These are phyloP conservation scores for Aureobasidium mangrovei DNA, from an alignment of 2,329 filamentous ascomycete species.

Conservation along the genomic window DNA sequence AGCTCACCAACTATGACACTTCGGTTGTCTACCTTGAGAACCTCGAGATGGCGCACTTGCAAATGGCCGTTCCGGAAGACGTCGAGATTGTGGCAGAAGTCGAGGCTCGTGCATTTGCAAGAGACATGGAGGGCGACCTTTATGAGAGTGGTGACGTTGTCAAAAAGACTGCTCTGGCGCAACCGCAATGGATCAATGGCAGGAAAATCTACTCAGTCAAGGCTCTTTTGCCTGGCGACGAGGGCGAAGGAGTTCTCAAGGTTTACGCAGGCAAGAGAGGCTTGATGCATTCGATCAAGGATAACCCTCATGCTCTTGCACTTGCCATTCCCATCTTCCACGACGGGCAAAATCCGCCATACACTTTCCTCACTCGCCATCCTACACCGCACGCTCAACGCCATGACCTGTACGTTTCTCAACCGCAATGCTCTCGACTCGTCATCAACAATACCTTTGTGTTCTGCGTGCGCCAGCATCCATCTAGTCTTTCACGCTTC, in stretches of 20 bases:
- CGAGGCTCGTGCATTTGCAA: conserved; percentile 69
- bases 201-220: conserved; percentile 91
- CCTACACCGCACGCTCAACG: conserved; percentile 96
- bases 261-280: conserved; percentile 91
- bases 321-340: conserved; percentile 86
- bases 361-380: conserved; percentile 86
- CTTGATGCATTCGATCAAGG: conserved; percentile 93
- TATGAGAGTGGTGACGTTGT: conserved; percentile 87
- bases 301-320: conserved; percentile 86
- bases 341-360: conserved; percentile 83
- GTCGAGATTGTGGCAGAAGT: conserved; percentile 90
- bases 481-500: conserved; percentile 48
- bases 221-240: conserved; percentile 81
- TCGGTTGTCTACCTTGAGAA: conserved; percentile 78
- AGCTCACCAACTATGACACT: conserved; percentile 86
- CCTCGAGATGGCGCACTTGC: conserved; percentile 85
- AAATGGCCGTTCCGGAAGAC: conserved; percentile 78
- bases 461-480: conserved; percentile 89
- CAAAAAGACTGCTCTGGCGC: conserved; percentile 76
- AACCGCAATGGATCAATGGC: conserved; percentile 83
- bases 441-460: conserved; percentile 97
- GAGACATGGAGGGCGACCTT: conserved; percentile 79
- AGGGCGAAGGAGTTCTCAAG: conserved; percentile 79
- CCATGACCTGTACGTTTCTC: conserved; percentile 92
- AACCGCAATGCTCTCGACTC: conserved; percentile 82